Conservation (phyloP, 163 green algal genomes). For the Chloromonas sp. region DNA sequence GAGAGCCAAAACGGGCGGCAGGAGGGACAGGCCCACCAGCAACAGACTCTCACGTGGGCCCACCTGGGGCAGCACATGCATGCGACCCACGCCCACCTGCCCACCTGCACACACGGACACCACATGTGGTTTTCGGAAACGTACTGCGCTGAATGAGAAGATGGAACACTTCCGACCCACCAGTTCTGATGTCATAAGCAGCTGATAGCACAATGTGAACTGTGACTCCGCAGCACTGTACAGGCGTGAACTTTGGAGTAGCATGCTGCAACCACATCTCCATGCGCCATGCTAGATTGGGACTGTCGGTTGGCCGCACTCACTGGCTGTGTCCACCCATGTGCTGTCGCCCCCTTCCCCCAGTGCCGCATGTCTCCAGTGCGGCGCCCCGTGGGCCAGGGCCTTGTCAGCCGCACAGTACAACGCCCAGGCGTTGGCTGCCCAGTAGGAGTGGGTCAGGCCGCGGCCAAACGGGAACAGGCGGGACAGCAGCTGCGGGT, state of each 20-base stretch:
- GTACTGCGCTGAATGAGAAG: background rate
- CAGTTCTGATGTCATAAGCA: no score
- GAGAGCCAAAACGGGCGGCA: conserved; percentile 47
- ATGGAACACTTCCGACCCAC: no score
- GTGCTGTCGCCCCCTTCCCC: background rate
- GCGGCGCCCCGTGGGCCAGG: conserved; percentile 19
- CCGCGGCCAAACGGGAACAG: conserved; percentile 91
- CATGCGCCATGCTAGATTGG: no score
- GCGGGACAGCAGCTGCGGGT: conserved; percentile 46
- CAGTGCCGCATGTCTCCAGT: background rate
- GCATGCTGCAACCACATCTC: no score
- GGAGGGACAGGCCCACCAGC: conserved; percentile 45
- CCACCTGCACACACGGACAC: conserved; percentile 40
- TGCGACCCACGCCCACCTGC: conserved; percentile 61
- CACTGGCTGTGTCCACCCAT: conserved; percentile 11
- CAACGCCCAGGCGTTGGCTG: conserved; percentile 92
- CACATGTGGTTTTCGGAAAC: background rate
- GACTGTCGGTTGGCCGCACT: background rate
- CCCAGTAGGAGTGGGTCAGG: conserved; percentile 93
- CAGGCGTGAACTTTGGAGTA: no score
- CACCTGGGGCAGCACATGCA: conserved; percentile 67
- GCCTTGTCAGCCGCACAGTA: conserved; percentile 82
- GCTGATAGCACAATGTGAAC: no score
- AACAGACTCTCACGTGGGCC: conserved; percentile 4
- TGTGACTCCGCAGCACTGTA: no score